Evolutionary conservation across 2,329 filamentous ascomycete species (phyloP).

Genomic region (Xylariales sp.): DNA sequence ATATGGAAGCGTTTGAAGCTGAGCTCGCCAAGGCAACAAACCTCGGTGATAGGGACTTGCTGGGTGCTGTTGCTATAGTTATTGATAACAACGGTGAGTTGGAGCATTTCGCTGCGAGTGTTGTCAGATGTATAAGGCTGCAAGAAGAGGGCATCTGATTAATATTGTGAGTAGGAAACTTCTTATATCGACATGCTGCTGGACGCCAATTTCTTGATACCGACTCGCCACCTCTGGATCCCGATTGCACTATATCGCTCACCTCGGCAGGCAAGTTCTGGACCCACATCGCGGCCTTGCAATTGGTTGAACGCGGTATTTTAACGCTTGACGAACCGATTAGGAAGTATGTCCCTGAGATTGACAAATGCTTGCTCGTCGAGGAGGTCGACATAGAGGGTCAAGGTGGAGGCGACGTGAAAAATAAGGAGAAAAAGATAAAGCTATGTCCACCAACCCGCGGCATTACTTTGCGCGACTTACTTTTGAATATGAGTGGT

Average conservation of each 20-base stretch:
- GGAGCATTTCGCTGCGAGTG: not conserved
- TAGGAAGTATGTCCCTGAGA: slow-evolving; percentile 4
- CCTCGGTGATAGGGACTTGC: not conserved
- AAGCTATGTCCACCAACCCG: not conserved
- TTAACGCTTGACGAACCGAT: slow-evolving; percentile 4
- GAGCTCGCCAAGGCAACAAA: slow-evolving; percentile 6
- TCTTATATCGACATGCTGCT: slow-evolving; percentile 4
- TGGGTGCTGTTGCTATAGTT: slow-evolving; percentile 3
- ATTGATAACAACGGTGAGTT: slow-evolving; percentile 5
- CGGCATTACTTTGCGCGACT: not conserved
- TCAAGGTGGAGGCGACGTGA: not conserved
- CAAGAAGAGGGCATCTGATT: slow-evolving; percentile 1
- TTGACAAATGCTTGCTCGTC: slow-evolving; percentile 4
- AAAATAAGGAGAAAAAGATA: slow-evolving; percentile 2
- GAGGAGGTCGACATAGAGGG: slow-evolving; percentile 4
- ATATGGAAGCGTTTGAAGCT: slow-evolving; percentile 2
- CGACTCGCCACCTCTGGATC: slow-evolving; percentile 3
- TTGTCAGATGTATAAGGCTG: not conserved
- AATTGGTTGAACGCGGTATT: slow-evolving; percentile 3
- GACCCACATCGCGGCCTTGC: slow-evolving; percentile 2
- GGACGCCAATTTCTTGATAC: slow-evolving; percentile 2
- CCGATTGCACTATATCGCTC: slow-evolving; percentile 4
- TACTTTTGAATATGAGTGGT: slow-evolving; percentile 3
- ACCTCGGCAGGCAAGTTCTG: slow-evolving; percentile 3
- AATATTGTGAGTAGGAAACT: not conserved